Evolutionary conservation across 495 filamentous ascomycete genomes (phyloP).

Genomic region (Bombardia bombarda): DNA sequence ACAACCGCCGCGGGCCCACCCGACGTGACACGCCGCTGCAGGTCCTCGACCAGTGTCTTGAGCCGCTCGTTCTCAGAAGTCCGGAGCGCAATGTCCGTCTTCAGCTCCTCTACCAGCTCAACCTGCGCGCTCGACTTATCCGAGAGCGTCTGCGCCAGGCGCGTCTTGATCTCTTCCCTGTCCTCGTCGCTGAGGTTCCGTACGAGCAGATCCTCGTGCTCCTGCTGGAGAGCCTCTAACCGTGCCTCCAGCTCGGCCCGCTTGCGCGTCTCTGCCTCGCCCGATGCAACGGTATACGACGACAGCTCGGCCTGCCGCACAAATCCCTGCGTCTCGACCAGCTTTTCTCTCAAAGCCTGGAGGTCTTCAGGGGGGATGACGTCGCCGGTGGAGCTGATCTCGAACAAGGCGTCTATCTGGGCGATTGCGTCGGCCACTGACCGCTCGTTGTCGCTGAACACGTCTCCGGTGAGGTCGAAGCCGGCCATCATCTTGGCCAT

Average conservation of each 20-base stretch:
- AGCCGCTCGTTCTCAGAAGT: slow-evolving; percentile 70
- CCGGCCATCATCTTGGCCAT: slow-evolving; percentile 99
- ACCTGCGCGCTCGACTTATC: slow-evolving; percentile 63
- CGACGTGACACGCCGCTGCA: slow-evolving; percentile 60
- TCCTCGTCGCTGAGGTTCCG: slow-evolving; percentile 73
- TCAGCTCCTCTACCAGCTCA: slow-evolving; percentile 63
- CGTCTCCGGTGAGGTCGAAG: slow-evolving; percentile 83
- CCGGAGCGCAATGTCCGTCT: slow-evolving; percentile 61
- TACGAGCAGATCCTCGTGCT: slow-evolving; percentile 74
- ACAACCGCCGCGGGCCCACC: slow-evolving; percentile 45
- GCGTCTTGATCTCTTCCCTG: slow-evolving; percentile 71
- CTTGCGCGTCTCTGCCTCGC: slow-evolving; percentile 57
- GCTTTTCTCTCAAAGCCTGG: slow-evolving; percentile 60
- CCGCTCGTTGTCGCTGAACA: slow-evolving; percentile 85
- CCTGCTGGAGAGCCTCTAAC: slow-evolving; percentile 61
- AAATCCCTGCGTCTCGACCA: slow-evolving; percentile 85
- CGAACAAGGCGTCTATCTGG: slow-evolving; percentile 69
- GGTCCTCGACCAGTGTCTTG: slow-evolving; percentile 64
- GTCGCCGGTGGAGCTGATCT: slow-evolving; percentile 67
- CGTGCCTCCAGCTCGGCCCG: slow-evolving; percentile 66
- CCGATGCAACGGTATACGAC: slow-evolving; percentile 45
- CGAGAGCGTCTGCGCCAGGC: slow-evolving; percentile 67
- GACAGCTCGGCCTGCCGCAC: slow-evolving; percentile 88
- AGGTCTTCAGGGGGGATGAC: slow-evolving; percentile 75
- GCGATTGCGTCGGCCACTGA: slow-evolving; percentile 74